Evolutionary conservation across 2,329 filamentous ascomycete species (phyloP), one percentile per base, ranked within the genome.

Genomic region (Penicillium psychrosexuale): DNA sequence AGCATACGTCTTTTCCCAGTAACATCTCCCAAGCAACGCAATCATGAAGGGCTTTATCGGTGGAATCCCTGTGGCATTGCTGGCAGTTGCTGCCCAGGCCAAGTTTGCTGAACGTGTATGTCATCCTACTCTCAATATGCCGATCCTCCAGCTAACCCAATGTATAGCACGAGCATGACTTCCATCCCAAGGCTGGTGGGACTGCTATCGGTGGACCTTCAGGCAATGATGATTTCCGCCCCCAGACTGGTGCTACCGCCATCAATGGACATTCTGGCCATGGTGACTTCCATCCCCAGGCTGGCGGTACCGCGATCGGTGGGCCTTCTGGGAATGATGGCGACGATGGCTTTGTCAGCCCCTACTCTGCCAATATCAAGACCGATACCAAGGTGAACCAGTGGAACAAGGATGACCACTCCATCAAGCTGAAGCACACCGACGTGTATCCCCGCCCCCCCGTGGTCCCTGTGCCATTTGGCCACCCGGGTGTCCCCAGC

Each of bases 11-110:
- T 22, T 49, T 55, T 19, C 47, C 28, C 46, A 62, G 47, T 56
- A 57, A 56, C 53, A 49, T 37, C 39, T 27, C 37, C 42, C 43
- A 44, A 58, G 39, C 27, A 51, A 24, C 44, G 43, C 33, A 59
- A 66, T 49, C 13, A 74, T 74, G 72, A 74, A 74, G 66, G 68
- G 66, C 43, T 64, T 73, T 43, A 61, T 68, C 30, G 66, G 62
- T 42, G 71, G 70, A 47, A 68, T 74, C 42, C 69, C 72, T 5
- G 56, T 74, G 17, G 72, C 72, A 44, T 58, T 73, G 17, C 57
- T 74, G 49, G 71, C 66, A 45, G 66, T 68, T 13, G 65, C 68
- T 42, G 69, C 65, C 12, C 65, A 66, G 43, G 64, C 66, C 4
- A 58, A 68, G 51, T 59, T 57, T 11, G 61, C 63, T 53, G 61